Base-by-base conservation (phyloP, 2,329 filamentous ascomycete genomes). In the Fusarium hainanense region DNA sequence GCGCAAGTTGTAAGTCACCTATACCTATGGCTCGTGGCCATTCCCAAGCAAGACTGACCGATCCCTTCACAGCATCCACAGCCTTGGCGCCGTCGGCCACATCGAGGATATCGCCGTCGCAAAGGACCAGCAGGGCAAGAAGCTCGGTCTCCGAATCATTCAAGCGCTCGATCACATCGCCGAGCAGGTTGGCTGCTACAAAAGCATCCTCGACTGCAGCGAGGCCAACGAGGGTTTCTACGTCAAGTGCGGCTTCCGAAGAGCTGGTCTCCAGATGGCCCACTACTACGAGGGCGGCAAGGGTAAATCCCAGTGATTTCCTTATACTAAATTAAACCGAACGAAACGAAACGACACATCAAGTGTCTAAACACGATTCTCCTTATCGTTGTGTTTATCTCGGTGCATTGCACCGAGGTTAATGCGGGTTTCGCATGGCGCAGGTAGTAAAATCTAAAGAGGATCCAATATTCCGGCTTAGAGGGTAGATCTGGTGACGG, bases 181-280 rank as follows among this genome's bases (percentile, higher is more conserved):
- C 58, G 89, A 93, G 78, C 88, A 93, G 78, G 90, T 96, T 61
- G 96, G 95, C 58, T 98, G 95, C 82, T 98, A 98, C 83, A 98
- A 96, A 91, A 94, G 90, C 71, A 98, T 99, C 74, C 88, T 98
- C 70, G 95, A 98, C 81, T 99, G 96, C 85, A 97, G 92, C 72
- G 95, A 98, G 81, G 89, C 92, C 74, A 99, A 98, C 79, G 94
- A 97, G 81, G 95, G 94, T 23, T 98, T 99, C 85, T 99, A 99
- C 80, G 87, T 97, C 80, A 98, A 98, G 87, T 98, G 96, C 82
- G 95, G 95, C 62, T 98, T 97, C 82, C 92, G 93, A 82, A 86
- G 93, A 67, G 95, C 94, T 28, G 96, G 96, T 18, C 83, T 98
- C 59, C 93, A 99, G 82, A 98, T 99, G 96, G 94, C 95, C 44